Evolutionary conservation across 2,329 filamentous ascomycete genomes (phyloP).

Genomic region (Neoarthrinium moseri): DNA sequence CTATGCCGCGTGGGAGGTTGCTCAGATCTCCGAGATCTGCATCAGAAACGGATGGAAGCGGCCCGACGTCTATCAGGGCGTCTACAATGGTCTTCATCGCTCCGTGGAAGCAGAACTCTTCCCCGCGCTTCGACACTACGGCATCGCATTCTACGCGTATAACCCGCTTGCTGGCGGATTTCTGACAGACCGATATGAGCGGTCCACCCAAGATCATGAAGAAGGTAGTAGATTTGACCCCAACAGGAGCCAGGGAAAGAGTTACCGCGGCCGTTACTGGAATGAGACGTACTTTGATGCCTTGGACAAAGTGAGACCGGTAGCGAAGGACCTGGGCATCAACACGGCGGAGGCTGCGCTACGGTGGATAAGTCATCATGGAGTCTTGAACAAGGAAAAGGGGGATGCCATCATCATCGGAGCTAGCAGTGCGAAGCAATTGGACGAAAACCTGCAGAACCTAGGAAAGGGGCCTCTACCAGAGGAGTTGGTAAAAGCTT

Average conservation of each 20-base stretch:
- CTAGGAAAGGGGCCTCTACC: conserved; percentile 1
- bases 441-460: conserved; percentile 7
- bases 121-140: conserved; percentile 37
- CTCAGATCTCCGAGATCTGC: conserved; percentile 40
- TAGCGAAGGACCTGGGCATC: conserved; percentile 3
- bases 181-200: conserved; percentile 9
- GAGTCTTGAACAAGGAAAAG: background rate
- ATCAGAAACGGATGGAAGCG: conserved; percentile 36
- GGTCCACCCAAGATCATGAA: background rate
- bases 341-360: conserved; percentile 10
- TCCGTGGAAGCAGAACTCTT: conserved; percentile 40
- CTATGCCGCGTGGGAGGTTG: conserved; percentile 41
- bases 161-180: conserved; percentile 23
- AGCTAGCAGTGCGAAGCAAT: conserved; percentile 1
- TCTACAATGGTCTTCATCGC: conserved; percentile 44
- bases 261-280: conserved; percentile 6
- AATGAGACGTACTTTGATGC: conserved; percentile 11
- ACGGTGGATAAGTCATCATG: conserved; percentile 9
- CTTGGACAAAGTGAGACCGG: conserved; percentile 6
- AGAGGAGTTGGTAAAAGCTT: conserved; percentile 4
- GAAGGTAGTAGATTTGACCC: conserved; percentile 9
- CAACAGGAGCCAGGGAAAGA: background rate
- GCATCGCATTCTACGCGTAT: conserved; percentile 43
- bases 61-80: conserved; percentile 46
- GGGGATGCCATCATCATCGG: conserved; percentile 10